Conservation (phyloP, 2,329 filamentous ascomycete species). For the Xylaria sp. region DNA sequence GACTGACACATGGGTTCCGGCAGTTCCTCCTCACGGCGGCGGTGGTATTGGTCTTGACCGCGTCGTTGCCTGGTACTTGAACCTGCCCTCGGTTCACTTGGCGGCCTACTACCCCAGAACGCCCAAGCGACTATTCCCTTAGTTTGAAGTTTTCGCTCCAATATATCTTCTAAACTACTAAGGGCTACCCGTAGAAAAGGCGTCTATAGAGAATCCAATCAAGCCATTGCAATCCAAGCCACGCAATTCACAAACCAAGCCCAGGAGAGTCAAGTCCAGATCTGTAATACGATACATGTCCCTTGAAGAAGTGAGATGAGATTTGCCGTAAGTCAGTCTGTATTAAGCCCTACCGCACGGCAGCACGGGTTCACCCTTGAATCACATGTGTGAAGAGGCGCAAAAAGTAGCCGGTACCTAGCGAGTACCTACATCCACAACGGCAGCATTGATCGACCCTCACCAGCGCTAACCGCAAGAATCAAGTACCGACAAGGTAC, state of each 20-base stretch:
- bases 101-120: slow-evolving; percentile 55
- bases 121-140: slow-evolving; percentile 54
- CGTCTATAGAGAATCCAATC: background rate
- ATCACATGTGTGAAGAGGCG: background rate
- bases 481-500: background rate
- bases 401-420: background rate
- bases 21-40: slow-evolving; percentile 79
- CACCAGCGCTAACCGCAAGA: background rate
- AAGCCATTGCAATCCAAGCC: background rate
- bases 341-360: too few species aligned
- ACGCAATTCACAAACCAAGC: background rate
- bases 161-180: background rate
- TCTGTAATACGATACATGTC: background rate
- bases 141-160: slow-evolving; percentile 25
- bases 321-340: background rate
- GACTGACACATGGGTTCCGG: background rate
- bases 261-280: background rate
- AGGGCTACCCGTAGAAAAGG: background rate
- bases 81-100: slow-evolving; percentile 54
- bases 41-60: slow-evolving; percentile 87
- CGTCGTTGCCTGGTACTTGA: slow-evolving; percentile 64
- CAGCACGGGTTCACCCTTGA: background rate
- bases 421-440: background rate
- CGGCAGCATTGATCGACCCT: too few species aligned
- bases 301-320: background rate